phyloP scores from a whole-genome alignment of 2,329 filamentous ascomycete species.

The Mariannaea elegans region DNA sequence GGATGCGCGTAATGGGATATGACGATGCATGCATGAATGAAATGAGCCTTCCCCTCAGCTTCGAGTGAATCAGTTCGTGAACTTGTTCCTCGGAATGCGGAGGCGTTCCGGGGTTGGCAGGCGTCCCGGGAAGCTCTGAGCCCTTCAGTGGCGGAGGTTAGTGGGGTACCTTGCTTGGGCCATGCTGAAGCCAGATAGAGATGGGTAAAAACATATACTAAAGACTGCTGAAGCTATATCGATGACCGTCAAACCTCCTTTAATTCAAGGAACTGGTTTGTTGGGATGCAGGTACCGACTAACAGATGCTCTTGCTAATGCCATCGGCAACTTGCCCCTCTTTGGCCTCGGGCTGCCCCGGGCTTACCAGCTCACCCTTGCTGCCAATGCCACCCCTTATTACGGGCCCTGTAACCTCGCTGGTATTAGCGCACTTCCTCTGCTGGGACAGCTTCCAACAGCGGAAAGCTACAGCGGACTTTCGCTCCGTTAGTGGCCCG shows the following conservation, averaged over 20 bases:
- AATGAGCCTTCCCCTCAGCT: constrained; percentile 4
- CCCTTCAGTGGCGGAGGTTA: constrained; percentile 23
- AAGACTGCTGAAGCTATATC: not conserved
- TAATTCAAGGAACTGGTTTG: not conserved
- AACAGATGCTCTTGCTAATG: constrained; percentile 16
- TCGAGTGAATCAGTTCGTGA: constrained; percentile 2
- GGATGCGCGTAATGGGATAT: constrained; percentile 2
- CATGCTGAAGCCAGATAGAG: not conserved
- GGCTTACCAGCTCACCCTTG: constrained; percentile 25
- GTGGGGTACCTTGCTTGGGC: constrained; percentile 14
- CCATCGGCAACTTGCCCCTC: too few species aligned
- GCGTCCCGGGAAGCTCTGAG: not conserved
- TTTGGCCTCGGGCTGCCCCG: constrained; percentile 31
- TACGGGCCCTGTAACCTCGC: constrained; percentile 14
- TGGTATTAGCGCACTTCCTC: constrained; percentile 8
- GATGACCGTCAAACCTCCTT: not conserved
- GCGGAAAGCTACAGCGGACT: constrained; percentile 1
- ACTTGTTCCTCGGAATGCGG: constrained; percentile 15
- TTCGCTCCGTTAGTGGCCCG: not conserved
- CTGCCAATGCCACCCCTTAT: constrained; percentile 1
- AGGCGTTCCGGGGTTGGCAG: constrained; percentile 1
- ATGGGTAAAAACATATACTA: not conserved
- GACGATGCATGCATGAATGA: constrained; percentile 7
- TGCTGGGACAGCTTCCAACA: constrained; percentile 1
- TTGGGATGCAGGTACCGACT: constrained; percentile 16